These are phyloP conservation scores for Trypanosoma lewisi DNA, from an alignment of 208 protist species.

Conservation along the genomic window DNA sequence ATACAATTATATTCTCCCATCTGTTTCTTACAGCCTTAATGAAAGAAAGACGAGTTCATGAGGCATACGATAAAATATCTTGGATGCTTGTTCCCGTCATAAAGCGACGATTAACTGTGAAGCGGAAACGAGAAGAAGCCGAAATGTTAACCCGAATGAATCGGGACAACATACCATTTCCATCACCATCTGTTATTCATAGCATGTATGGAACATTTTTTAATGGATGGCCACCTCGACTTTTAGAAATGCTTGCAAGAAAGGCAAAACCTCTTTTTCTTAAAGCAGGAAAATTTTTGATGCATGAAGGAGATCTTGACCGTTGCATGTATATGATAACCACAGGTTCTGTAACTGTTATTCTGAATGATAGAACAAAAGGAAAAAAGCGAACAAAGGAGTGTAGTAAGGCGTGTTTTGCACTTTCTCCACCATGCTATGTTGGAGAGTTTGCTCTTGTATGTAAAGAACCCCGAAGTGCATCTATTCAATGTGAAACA, in stretches of 20 bases:
- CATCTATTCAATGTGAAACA: constrained; percentile 84
- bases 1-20: constrained; percentile 74
- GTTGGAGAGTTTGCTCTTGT: constrained; percentile 88
- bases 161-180: constrained; percentile 74
- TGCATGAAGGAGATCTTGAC: constrained; percentile 89
- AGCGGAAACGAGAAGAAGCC: constrained; percentile 29
- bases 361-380: constrained; percentile 59
- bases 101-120: constrained; percentile 44
- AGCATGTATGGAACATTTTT: constrained; percentile 87
- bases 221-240: constrained; percentile 58
- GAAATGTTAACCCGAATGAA: constrained; percentile 45
- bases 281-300: constrained; percentile 63
- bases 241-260: constrained; percentile 67
- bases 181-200: constrained; percentile 70
- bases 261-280: constrained; percentile 67
- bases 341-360: constrained; percentile 57
- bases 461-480: constrained; percentile 83
- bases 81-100: constrained; percentile 73
- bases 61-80: constrained; percentile 66
- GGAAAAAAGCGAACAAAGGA: constrained; percentile 78
- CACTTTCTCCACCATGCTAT: constrained; percentile 80
- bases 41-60: constrained; percentile 69
- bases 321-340: constrained; percentile 90
- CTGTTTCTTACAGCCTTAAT: constrained; percentile 84
- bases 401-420: constrained; percentile 65